A percentile compares a stretch with the other conserved stretches of the same genome.
Evolutionary conservation across 371 early-diverging fungal genomes (phyloP).

Genomic region (Mortierella sp.): DNA sequence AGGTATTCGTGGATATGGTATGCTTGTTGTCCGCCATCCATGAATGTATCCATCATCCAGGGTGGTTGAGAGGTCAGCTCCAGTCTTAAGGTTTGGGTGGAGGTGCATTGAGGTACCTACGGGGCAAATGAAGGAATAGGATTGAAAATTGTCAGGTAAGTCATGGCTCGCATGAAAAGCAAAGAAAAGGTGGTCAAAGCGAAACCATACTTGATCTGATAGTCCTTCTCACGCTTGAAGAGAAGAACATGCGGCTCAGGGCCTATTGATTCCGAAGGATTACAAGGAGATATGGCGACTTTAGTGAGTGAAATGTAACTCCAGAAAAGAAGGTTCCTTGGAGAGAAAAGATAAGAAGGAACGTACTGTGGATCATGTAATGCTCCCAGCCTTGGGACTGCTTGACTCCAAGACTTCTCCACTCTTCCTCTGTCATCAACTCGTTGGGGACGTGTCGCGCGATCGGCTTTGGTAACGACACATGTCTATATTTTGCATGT

Average conservation of each 20-base stretch:
- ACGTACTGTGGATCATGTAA: constrained; percentile 83
- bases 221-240: constrained; percentile 82
- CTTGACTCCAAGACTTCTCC: constrained; percentile 82
- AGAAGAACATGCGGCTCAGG: constrained; percentile 92
- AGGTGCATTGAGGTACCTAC: constrained; percentile 32
- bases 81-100: constrained; percentile 15
- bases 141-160: not conserved
- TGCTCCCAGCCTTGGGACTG: constrained; percentile 92
- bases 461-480: constrained; percentile 77
- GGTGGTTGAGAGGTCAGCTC: not conserved
- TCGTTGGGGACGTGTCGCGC: constrained; percentile 71
- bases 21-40: not conserved
- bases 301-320: not conserved
- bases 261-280: constrained; percentile 46
- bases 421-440: constrained; percentile 81
- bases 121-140: not conserved
- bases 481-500: constrained; percentile 65
- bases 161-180: not conserved
- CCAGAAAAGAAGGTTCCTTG: not conserved
- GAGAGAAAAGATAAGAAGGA: not conserved
- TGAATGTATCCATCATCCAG: not conserved
- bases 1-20: not conserved
- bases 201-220: constrained; percentile 65
- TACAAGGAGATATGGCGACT: not conserved
- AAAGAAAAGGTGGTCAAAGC: not conserved